Evolutionary conservation across 805 yeast genomes (phyloP).

Genomic region (Teunomyces funiuensis): DNA sequence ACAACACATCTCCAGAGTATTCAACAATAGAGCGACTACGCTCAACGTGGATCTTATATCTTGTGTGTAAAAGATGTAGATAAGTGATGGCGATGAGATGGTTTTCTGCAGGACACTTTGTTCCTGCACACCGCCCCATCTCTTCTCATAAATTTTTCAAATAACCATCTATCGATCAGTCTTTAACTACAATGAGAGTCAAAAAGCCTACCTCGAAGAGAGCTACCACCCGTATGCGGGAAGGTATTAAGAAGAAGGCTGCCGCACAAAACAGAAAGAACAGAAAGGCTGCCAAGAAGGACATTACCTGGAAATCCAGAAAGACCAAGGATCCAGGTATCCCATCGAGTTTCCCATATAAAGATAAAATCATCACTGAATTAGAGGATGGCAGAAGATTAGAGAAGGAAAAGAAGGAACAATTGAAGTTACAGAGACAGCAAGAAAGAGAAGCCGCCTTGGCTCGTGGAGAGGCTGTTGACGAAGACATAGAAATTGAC

Average conservation of each 20-base stretch:
- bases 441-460: slow-evolving; percentile 44
- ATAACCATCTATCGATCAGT: not conserved
- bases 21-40: too few relatives aligned
- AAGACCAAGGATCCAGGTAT: slow-evolving; percentile 88
- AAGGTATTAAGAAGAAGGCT: slow-evolving; percentile 95
- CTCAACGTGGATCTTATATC: too few relatives aligned
- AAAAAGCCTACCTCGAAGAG: slow-evolving; percentile 80
- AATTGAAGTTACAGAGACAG: slow-evolving; percentile 49
- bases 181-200: slow-evolving; percentile 38
- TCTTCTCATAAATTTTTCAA: slow-evolving; percentile 3
- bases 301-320: slow-evolving; percentile 90
- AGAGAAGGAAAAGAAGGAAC: slow-evolving; percentile 54
- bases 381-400: slow-evolving; percentile 62
- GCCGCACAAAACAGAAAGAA: slow-evolving; percentile 88
- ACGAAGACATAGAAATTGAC: slow-evolving; percentile 38
- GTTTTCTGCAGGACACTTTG: not conserved
- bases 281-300: slow-evolving; percentile 79
- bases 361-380: slow-evolving; percentile 73
- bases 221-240: slow-evolving; percentile 87
- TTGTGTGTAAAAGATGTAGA: too few relatives aligned
- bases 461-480: slow-evolving; percentile 39
- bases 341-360: slow-evolving; percentile 93
- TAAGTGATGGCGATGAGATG: not conserved
- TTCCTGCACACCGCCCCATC: slow-evolving; percentile 5
- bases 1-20: too few relatives aligned